phyloP scores from a whole-genome alignment of 352 stramenopile genomes.

The Phytopythium chamaehyphon region DNA sequence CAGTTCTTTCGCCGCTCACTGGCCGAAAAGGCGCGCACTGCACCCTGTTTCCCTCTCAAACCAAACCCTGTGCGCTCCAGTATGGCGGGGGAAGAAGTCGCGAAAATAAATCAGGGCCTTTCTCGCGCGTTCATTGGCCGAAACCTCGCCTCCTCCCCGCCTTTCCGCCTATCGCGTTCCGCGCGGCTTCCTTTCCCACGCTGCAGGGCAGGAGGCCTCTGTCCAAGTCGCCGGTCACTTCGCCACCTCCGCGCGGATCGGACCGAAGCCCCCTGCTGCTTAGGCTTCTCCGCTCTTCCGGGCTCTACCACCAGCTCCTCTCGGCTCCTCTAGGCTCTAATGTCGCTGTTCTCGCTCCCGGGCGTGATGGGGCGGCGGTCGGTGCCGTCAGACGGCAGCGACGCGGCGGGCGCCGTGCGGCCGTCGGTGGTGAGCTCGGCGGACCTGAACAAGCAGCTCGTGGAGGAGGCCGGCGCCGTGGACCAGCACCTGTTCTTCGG shows the following conservation, averaged over 20 bases:
- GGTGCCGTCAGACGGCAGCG: slow-evolving; percentile 45
- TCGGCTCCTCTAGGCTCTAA: slow-evolving; percentile 9
- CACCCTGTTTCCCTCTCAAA: no score
- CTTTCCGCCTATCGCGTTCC: neutral
- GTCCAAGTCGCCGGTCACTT: no score
- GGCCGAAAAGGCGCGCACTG: no score
- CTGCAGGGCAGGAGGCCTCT: no score
- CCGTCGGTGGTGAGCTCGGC: slow-evolving; percentile 61
- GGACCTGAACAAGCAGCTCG: slow-evolving; percentile 72
- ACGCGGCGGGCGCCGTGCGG: slow-evolving; percentile 30
- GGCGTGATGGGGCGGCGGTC: slow-evolving; percentile 56
- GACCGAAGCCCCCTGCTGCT: neutral
- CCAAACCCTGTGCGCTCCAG: no score
- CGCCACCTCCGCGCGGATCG: neutral
- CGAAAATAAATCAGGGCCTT: neutral
- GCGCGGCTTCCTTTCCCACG: no score
- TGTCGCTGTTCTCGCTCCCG: slow-evolving; percentile 82
- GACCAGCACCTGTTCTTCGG: slow-evolving; percentile 84
- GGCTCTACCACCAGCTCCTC: neutral
- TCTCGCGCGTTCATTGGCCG: neutral
- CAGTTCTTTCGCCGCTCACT: no score
- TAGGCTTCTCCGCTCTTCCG: neutral
- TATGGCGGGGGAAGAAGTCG: no score
- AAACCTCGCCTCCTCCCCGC: neutral
- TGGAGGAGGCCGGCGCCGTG: slow-evolving; percentile 51